Evolutionary conservation across 257 asterid genomes (phyloP).

Genomic region (Eucommia ulmoides): DNA sequence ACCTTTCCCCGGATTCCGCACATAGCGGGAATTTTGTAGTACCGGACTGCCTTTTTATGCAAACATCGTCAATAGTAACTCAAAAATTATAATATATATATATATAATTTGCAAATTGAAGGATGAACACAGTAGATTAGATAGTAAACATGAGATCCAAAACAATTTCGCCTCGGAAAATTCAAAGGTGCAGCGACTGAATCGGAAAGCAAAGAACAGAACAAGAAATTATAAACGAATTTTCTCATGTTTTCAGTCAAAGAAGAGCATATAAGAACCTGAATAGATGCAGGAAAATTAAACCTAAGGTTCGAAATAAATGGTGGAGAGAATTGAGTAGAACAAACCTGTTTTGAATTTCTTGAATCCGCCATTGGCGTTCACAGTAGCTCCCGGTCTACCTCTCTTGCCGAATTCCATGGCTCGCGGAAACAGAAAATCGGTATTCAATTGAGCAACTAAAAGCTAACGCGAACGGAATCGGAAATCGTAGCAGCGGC

Average conservation of each 20-base stretch:
- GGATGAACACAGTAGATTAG: too few relatives aligned
- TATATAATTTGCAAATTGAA: too few relatives aligned
- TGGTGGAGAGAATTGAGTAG: neutral
- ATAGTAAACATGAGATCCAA: neutral
- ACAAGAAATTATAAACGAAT: neutral
- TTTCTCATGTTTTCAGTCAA: too few relatives aligned
- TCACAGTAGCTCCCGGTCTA: conserved; percentile 18
- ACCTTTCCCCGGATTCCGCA: too few relatives aligned
- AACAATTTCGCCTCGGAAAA: neutral
- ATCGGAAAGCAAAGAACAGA: neutral
- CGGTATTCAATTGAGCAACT: too few relatives aligned
- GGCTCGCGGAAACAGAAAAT: too few relatives aligned
- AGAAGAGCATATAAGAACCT: neutral
- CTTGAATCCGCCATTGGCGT: conserved; percentile 54
- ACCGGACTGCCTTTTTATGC: too few relatives aligned
- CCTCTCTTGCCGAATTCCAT: conserved; percentile 51
- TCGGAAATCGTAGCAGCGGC: too few relatives aligned
- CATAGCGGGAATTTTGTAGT: too few relatives aligned
- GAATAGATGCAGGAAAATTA: neutral
- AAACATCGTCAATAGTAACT: too few relatives aligned
- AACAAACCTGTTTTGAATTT: conserved; percentile 52
- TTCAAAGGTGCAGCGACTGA: neutral
- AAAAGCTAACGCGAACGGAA: too few relatives aligned
- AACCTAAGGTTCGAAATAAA: conserved; percentile 2
- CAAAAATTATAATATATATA: too few relatives aligned